A percentile compares a stretch with the other conserved stretches of the same genome.
Evolutionary conservation across 2,329 filamentous ascomycete genomes (phyloP).

Genomic region (Aspergillus chevalieri): DNA sequence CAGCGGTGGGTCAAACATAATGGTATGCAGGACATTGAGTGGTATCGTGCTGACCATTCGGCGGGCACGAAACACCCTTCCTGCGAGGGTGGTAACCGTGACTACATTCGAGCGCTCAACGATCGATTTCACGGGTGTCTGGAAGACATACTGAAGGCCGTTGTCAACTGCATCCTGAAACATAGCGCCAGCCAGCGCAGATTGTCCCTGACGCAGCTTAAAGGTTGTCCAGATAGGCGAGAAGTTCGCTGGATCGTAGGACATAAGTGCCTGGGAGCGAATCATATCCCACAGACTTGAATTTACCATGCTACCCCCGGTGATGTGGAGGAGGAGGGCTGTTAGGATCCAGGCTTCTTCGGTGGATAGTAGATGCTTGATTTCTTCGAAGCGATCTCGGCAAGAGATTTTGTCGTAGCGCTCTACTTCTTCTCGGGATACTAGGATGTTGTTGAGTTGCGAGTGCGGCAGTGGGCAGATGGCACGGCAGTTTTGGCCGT

Average conservation of each 20-base stretch:
- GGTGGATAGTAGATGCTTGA: conserved; percentile 17
- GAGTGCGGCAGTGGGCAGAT: conserved; percentile 20
- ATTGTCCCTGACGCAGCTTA: conserved; percentile 15
- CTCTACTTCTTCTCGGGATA: conserved; percentile 8
- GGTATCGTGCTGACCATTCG: conserved; percentile 24
- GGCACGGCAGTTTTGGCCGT: conserved; percentile 17
- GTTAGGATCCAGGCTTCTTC: conserved; percentile 21
- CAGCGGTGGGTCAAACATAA: conserved; percentile 15
- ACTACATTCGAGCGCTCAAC: conserved; percentile 4
- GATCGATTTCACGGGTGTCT: conserved; percentile 16
- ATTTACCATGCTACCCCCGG: conserved; percentile 20
- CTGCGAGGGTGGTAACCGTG: conserved; percentile 1
- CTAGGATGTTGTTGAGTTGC: conserved; percentile 9
- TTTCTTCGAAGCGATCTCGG: no score
- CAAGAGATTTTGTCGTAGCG: conserved; percentile 19
- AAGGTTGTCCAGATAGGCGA: no score
- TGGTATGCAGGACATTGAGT: conserved; percentile 11
- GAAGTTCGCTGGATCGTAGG: conserved; percentile 3
- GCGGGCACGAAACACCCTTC: conserved; percentile 9
- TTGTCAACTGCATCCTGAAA: conserved; percentile 20
- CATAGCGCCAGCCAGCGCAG: conserved; percentile 18
- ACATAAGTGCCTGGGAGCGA: conserved; percentile 13
- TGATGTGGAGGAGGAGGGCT: conserved; percentile 19
- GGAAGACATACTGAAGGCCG: conserved; percentile 23
- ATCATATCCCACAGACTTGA: conserved; percentile 15